Conservation (phyloP, 83 land plant genomes). For the Thuja plicata region DNA sequence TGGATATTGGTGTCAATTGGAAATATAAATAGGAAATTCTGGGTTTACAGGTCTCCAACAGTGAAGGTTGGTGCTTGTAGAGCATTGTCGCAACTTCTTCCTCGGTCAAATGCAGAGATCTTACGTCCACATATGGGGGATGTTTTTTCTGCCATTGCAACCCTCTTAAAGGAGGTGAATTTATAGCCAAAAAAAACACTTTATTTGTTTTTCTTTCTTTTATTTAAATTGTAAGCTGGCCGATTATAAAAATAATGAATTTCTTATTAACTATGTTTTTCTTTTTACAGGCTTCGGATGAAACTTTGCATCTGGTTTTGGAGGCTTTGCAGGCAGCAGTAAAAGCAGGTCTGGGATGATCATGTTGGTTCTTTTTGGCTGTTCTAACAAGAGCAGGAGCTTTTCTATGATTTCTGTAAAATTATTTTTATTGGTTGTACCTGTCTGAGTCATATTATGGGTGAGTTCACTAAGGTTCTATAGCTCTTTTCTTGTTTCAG, state of each 20-base stretch:
- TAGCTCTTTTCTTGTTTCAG: slow-evolving; percentile 30
- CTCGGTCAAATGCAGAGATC: slow-evolving; percentile 37
- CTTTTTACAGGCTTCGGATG: slow-evolving; percentile 82
- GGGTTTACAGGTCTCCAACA: slow-evolving; percentile 68
- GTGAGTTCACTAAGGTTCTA: not conserved
- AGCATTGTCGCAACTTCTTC: slow-evolving; percentile 75
- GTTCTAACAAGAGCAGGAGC: not conserved
- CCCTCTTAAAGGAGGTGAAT: slow-evolving; percentile 73
- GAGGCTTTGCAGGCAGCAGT: slow-evolving; percentile 86
- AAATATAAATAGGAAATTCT: not conserved
- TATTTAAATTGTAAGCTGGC: not conserved
- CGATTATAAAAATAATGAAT: slow-evolving; percentile 4
- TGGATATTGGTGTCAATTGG: not conserved
- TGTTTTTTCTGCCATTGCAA: slow-evolving; percentile 61
- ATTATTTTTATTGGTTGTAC: not conserved
- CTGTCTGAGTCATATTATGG: not conserved
- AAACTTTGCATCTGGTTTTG: slow-evolving; percentile 87
- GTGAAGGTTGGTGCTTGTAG: slow-evolving; percentile 93
- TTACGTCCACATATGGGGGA: slow-evolving; percentile 50
- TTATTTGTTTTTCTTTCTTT: not conserved
- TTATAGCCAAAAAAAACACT: not conserved
- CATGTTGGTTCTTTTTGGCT: not conserved
- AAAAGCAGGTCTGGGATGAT: slow-evolving; percentile 52
- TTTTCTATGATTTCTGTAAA: not conserved
- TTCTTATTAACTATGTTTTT: slow-evolving; percentile 18